Conservation (phyloP, 257 asterid species). For the Nyctanthes arbortristis region DNA sequence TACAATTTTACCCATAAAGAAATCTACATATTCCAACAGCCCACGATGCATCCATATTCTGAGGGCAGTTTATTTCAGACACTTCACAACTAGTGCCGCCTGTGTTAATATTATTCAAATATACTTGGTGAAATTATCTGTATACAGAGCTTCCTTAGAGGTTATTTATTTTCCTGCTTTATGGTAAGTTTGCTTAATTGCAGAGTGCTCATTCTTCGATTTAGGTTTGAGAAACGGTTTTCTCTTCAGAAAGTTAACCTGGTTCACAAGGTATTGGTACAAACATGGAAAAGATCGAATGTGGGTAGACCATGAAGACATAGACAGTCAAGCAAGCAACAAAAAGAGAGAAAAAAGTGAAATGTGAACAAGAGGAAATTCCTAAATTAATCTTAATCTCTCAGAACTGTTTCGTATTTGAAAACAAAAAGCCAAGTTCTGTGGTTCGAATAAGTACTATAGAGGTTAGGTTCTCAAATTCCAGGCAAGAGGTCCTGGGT, state of each 20-base stretch:
- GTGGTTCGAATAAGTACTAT: no score
- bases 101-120: neutral
- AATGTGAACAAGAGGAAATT: neutral
- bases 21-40: no score
- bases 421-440: neutral
- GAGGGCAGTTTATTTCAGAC: no score
- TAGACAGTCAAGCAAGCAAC: neutral
- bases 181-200: neutral
- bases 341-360: neutral
- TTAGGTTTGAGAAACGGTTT: neutral
- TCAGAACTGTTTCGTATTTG: neutral
- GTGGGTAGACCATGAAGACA: neutral
- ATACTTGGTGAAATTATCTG: neutral
- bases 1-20: no score
- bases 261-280: neutral
- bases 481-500: no score
- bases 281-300: neutral
- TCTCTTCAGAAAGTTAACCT: no score
- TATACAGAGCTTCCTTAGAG: neutral
- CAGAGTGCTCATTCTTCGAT: neutral
- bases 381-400: neutral
- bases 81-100: neutral
- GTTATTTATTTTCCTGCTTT: neutral
- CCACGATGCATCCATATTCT: no score
- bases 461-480: no score